Evolutionary conservation across 371 early-diverging fungal genomes (phyloP), one percentile per base, ranked within the genome.

Genomic region (Blakeslea trispora): DNA sequence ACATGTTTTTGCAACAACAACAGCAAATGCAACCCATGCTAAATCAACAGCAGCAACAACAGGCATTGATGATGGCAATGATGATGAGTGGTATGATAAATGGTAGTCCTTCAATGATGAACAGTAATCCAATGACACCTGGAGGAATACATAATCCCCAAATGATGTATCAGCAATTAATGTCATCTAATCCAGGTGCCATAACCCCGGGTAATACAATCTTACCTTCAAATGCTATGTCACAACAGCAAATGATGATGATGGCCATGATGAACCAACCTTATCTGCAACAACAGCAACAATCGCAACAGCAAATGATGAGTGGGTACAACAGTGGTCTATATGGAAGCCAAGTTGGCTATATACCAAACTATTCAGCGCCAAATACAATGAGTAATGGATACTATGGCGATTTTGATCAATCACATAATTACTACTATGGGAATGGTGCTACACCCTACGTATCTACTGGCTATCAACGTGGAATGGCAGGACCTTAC

Each of bases 11-110:
- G 19, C 51, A 50, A 23, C 51, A 50, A 23, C 51, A 50, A 32
- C 54, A 45, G 18, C 59, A 59, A 23, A 17, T 59, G 13, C 44
- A 17, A 43, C 58, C 43, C 35, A 40, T 59, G 19, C 52, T 46
- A 22, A n/a, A 46, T 11, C 52, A 45, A 14, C 53, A 45, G 19
- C 59, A 59, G 42, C 59, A 59, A 15, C 59, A 59, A 32, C 59
- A 59, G 22, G 53, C 59, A 14, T 10, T 59, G 5, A 22, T 59
- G 41, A 41, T 53, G 53, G 40, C 52, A 4, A 52, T 59, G 39
- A 59, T 59, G 59, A 52, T 48, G 46, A 53, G 41, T 53, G 15
- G 14, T 14, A 9, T 41, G 5, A 17, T n/a, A n/a, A 39, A 40
- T 15, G 45, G 19, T 11, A 45, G 32, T 40, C 24, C 28, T 40